Evolutionary conservation across 2,329 filamentous ascomycete species (phyloP).

Genomic region (Ophiostoma triangulosporum): DNA sequence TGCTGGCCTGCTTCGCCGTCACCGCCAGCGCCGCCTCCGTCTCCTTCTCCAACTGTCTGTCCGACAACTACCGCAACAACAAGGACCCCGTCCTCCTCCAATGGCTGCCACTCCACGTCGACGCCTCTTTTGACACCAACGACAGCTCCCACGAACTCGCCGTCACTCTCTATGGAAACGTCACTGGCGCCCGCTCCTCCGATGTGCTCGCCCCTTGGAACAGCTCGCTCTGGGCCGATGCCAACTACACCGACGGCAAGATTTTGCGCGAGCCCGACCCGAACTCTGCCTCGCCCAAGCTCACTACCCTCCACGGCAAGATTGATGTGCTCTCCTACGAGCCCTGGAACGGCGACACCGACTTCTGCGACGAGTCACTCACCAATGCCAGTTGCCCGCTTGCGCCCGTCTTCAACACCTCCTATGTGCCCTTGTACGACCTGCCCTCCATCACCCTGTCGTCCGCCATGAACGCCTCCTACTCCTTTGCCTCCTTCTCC

Average conservation of each 20-base stretch:
- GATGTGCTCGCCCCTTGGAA: slow-evolving; percentile 45
- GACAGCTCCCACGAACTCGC: slow-evolving; percentile 51
- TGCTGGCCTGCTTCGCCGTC: slow-evolving; percentile 26
- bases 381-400: slow-evolving; percentile 60
- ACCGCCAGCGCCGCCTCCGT: slow-evolving; percentile 51
- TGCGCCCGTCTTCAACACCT: slow-evolving; percentile 50
- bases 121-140: slow-evolving; percentile 55
- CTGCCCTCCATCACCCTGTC: slow-evolving; percentile 62
- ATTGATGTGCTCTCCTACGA: slow-evolving; percentile 67
- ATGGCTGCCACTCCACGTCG: slow-evolving; percentile 63
- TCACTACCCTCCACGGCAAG: slow-evolving; percentile 59
- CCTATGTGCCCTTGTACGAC: slow-evolving; percentile 21
- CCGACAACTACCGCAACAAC: slow-evolving; percentile 32
- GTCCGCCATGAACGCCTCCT: slow-evolving; percentile 66
- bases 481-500: slow-evolving; percentile 72
- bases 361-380: slow-evolving; percentile 54
- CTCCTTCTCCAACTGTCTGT: slow-evolving; percentile 74
- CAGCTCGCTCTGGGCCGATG: slow-evolving; percentile 48
- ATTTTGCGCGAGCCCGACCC: slow-evolving; percentile 51
- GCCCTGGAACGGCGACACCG: slow-evolving; percentile 40
- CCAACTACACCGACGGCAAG: slow-evolving; percentile 54
- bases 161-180: slow-evolving; percentile 81
- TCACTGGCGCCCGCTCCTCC: slow-evolving; percentile 54
- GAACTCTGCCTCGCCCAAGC: slow-evolving; percentile 33
- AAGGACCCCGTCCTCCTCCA: slow-evolving; percentile 51